Evolutionary conservation across 768 basidiomycete genomes (phyloP), one percentile per base, ranked within the genome.

Genomic region (Peribolospora kevripleyi): DNA sequence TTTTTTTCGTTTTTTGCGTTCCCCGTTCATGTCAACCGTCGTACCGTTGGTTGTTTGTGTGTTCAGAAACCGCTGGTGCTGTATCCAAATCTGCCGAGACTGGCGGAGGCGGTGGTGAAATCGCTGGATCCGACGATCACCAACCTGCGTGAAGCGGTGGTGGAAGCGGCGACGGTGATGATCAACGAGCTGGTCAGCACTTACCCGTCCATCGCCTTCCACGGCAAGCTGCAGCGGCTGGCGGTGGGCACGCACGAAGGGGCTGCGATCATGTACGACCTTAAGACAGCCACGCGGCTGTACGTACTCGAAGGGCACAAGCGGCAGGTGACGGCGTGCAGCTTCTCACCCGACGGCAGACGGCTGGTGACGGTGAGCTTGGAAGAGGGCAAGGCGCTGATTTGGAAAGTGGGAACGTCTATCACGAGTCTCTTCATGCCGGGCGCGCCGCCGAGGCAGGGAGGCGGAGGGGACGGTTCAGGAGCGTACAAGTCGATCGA

Each of bases 341-440:
- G 80, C 56, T 97, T 93, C 66, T 91, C 87, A 6, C 82, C 88
- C 0, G 93, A 98, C 62, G 93, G 93, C 0, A 72, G 88, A 14
- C 73, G 93, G 14, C 71, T 97, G 13, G 80, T 91, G 45, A 88
- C 87, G 0, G 71, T 85, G 7, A 91, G 83, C 0, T 71, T 97
- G 37, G 83, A 82, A 58, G 88, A 95, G 64, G 78, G 77, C 38
- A 71, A 75, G 4, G 81, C 87, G 5, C 74, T 86, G 9, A 84
- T 91, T 10, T 98, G 93, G 93, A 95, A 95, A 64, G 88, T 95
- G 5, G 91, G 93, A 0, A 74, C 78, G 7, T 85, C 84, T 63
- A 76, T 98, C 59, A 73, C 79, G 36, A 88, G 86, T 59, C 79
- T 97, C 66, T 88, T 97, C 65, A 80, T 64, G 46, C 55, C 62